A percentile compares a stretch with the other conserved stretches of the same genome.
These are phyloP conservation scores for Singerocomus inundabilis DNA, from an alignment of 1,284 basidiomycete genomes.

Conservation along the genomic window DNA sequence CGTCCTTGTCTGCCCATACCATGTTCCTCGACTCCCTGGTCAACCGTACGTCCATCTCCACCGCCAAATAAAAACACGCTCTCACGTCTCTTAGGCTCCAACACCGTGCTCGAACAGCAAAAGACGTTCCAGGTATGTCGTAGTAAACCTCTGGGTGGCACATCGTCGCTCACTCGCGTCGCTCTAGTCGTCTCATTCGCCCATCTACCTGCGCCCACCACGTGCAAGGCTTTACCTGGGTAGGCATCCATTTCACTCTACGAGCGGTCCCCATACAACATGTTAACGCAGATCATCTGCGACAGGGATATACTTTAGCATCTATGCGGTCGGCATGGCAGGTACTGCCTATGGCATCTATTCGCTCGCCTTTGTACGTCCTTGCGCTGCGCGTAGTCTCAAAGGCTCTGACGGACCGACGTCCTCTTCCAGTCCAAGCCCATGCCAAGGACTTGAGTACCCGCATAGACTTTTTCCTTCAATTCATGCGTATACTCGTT, in stretches of 20 bases:
- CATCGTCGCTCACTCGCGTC: conserved; percentile 6
- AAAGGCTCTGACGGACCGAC: not conserved
- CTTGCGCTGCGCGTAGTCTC: not conserved
- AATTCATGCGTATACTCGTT: conserved; percentile 14
- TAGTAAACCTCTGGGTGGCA: not conserved
- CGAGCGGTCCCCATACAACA: no score
- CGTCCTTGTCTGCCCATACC: not conserved
- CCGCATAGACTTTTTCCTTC: conserved; percentile 12
- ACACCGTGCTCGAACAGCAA: conserved; percentile 64
- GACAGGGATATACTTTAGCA: conserved; percentile 52
- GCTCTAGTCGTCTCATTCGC: conserved; percentile 36
- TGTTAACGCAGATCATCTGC: not conserved
- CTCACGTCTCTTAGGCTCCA: conserved; percentile 44
- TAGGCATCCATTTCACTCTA: conserved; percentile 22
- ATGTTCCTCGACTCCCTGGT: conserved; percentile 60
- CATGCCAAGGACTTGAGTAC: conserved; percentile 24
- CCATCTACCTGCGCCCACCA: conserved; percentile 48
- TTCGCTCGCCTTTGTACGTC: conserved; percentile 52
- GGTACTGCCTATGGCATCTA: conserved; percentile 51
- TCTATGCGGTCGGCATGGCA: conserved; percentile 54
- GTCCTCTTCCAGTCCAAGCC: conserved; percentile 22
- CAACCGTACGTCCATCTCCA: conserved; percentile 37
- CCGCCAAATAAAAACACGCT: not conserved
- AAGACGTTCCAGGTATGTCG: conserved; percentile 57
- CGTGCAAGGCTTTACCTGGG: conserved; percentile 49